A percentile compares a stretch with the other conserved stretches of the same genome.
phyloP scores from a whole-genome alignment of 495 filamentous ascomycete species.

The Pseudevernia furfuracea region DNA sequence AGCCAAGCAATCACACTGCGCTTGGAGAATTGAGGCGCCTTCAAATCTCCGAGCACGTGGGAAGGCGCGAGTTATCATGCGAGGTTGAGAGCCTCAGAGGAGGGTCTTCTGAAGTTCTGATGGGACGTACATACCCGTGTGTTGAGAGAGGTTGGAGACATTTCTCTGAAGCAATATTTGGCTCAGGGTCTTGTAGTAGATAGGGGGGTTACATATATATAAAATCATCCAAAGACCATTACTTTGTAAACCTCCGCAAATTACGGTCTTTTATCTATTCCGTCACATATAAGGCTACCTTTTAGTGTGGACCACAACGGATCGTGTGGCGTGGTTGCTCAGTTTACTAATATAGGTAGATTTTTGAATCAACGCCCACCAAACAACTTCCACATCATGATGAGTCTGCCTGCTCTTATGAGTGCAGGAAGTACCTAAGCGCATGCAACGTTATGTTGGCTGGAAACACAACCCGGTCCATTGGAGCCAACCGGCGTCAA shows the following conservation, averaged over 20 bases:
- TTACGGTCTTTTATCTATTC: not conserved
- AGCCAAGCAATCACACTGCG: constrained; percentile 8
- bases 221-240: not conserved
- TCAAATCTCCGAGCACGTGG: constrained; percentile 20
- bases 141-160: not conserved
- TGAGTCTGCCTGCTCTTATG: not conserved
- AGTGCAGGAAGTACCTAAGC: not conserved
- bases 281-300: not conserved
- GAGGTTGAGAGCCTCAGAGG: not conserved
- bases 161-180: no score
- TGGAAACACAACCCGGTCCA: not conserved
- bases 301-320: not conserved
- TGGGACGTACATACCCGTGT: not conserved
- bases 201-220: not conserved
- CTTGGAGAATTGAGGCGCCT: constrained; percentile 14
- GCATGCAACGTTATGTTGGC: not conserved
- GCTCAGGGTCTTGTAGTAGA: not conserved
- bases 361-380: not conserved
- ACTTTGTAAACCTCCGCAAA: not conserved
- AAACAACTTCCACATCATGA: not conserved
- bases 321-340: not conserved
- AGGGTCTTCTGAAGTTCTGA: not conserved
- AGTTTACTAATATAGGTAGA: not conserved
- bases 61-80: constrained; percentile 2
- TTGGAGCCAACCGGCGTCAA: not conserved